phyloP scores from a whole-genome alignment of 2,329 filamentous ascomycete genomes.

The Didymella arachidicola region DNA sequence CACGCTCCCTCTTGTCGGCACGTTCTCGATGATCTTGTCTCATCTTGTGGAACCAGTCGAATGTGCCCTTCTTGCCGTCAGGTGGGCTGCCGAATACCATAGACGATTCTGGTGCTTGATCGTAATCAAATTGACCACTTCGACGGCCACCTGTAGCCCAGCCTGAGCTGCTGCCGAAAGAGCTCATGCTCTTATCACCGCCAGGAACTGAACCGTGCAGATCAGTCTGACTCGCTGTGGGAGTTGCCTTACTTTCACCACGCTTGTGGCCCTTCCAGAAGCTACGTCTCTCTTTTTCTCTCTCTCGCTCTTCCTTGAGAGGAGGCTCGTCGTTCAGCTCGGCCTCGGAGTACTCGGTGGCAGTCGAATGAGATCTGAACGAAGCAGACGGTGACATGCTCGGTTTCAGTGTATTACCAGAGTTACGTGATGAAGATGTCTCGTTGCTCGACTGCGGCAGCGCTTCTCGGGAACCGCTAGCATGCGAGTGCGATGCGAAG shows the following conservation, averaged over 20 bases:
- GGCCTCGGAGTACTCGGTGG: constrained; percentile 80
- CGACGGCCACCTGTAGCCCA: constrained; percentile 38
- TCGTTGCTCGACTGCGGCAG: constrained; percentile 28
- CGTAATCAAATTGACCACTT: constrained; percentile 46
- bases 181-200: constrained; percentile 52
- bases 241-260: constrained; percentile 46
- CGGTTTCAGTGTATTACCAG: constrained; percentile 65
- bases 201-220: constrained; percentile 48
- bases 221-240: constrained; percentile 48
- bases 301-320: constrained; percentile 52
- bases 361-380: constrained; percentile 72
- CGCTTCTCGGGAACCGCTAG: constrained; percentile 38
- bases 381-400: constrained; percentile 79
- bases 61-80: constrained; percentile 63
- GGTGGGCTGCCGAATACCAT: constrained; percentile 44
- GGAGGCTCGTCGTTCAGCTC: constrained; percentile 73
- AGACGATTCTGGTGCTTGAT: constrained; percentile 38
- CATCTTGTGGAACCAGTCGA: constrained; percentile 72
- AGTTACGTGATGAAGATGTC: constrained; percentile 55
- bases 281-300: constrained; percentile 73
- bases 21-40: constrained; percentile 66
- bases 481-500: constrained; percentile 37
- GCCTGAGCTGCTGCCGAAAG: constrained; percentile 47
- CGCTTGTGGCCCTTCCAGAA: constrained; percentile 72
- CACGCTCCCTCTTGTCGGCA: constrained; percentile 61